Evolutionary conservation across 2,329 filamentous ascomycete species (phyloP).

Genomic region (Hirsutella minnesotensis): DNA sequence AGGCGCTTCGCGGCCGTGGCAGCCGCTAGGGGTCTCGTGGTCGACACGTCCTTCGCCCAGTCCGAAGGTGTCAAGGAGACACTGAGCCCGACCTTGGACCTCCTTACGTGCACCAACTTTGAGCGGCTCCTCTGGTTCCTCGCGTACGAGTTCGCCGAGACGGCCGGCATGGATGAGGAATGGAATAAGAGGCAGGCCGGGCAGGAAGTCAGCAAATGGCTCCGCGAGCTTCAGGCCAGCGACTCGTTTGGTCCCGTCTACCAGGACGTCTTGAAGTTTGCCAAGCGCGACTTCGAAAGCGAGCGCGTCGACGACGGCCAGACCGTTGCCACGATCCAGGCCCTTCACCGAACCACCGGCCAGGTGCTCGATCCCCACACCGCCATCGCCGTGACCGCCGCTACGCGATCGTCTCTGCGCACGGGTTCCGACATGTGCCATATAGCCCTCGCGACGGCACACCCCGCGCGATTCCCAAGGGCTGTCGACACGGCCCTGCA

Average conservation of each 20-base stretch:
- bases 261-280: constrained; percentile 56
- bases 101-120: constrained; percentile 91
- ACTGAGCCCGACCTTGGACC: constrained; percentile 92
- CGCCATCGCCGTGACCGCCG: constrained; percentile 72
- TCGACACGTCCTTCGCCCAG: constrained; percentile 51
- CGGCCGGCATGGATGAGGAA: constrained; percentile 48
- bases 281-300: constrained; percentile 66
- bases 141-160: constrained; percentile 56
- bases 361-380: constrained; percentile 93
- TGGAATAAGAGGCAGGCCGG: constrained; percentile 60
- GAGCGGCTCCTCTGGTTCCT: constrained; percentile 93
- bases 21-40: constrained; percentile 51
- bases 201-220: constrained; percentile 67
- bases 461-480: constrained; percentile 86
- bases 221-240: constrained; percentile 64
- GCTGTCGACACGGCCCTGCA: constrained; percentile 73
- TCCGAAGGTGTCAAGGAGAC: constrained; percentile 79
- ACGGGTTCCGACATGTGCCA: constrained; percentile 45
- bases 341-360: constrained; percentile 43
- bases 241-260: constrained; percentile 75
- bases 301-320: constrained; percentile 58
- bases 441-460: constrained; percentile 82
- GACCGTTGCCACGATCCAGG: constrained; percentile 52
- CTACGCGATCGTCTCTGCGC: constrained; percentile 54
- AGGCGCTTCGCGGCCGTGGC: constrained; percentile 42